Conservation (phyloP, 2,329 filamentous ascomycete genomes). For the Aspergillus fructus region DNA sequence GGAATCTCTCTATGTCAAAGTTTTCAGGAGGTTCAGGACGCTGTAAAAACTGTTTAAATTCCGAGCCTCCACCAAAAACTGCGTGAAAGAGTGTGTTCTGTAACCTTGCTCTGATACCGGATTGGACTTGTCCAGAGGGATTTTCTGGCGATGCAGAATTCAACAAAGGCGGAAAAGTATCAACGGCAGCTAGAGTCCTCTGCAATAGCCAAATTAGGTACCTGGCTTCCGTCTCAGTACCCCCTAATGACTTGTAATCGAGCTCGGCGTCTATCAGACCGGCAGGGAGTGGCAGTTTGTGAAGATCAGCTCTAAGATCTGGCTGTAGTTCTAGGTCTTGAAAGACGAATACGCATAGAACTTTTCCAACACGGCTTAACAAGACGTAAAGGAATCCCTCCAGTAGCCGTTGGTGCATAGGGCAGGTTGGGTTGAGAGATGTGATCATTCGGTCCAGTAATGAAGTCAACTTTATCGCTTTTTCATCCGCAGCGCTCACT, state of each 20-base stretch:
- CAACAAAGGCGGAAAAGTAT: conserved; percentile 7
- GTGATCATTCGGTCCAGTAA: conserved; percentile 32
- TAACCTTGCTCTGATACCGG: conserved; percentile 29
- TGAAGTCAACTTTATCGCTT: conserved; percentile 22
- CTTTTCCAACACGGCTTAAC: conserved; percentile 39
- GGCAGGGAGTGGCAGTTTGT: conserved; percentile 31
- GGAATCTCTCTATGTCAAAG: conserved; percentile 15
- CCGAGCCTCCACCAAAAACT: conserved; percentile 37
- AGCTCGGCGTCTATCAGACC: conserved; percentile 28
- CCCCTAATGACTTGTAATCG: conserved; percentile 23
- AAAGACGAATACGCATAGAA: conserved; percentile 43
- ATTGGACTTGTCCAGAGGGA: neutral
- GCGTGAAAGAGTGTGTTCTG: conserved; percentile 44
- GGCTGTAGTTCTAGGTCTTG: conserved; percentile 30
- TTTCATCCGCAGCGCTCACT: conserved; percentile 14
- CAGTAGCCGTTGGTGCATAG: conserved; percentile 34
- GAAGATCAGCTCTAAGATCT: conserved; percentile 22
- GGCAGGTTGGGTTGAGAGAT: conserved; percentile 25
- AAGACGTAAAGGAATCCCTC: conserved; percentile 44
- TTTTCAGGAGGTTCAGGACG: conserved; percentile 22
- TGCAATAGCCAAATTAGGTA: conserved; percentile 39
- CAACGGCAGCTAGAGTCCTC: conserved; percentile 26
- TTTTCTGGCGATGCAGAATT: neutral
- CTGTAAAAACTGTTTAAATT: conserved; percentile 30
- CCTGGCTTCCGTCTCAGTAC: conserved; percentile 34